Base-by-base conservation (phyloP, 768 basidiomycete species). In the Xerocomus potaroensis region DNA sequence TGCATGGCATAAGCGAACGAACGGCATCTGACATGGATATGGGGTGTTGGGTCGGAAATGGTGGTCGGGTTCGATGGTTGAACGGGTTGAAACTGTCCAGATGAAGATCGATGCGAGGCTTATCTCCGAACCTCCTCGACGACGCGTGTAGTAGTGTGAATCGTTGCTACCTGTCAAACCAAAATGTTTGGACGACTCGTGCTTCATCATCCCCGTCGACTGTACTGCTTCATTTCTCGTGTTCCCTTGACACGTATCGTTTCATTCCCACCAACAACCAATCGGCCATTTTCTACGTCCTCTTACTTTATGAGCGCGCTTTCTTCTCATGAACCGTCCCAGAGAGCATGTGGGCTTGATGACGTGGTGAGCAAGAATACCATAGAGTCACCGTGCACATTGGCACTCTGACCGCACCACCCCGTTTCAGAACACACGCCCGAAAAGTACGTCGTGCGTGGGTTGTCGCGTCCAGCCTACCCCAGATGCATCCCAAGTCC, bases 401-500 rank as follows among this genome's bases (percentile, higher is more conserved):
- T n/a, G n/a, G n/a, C 21, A 21, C 8, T 21, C 47, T 50, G 15
- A 60, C 36, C 22, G 3, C 3, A 9, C n/a, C 24, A 14, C 21
- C 12, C n/a, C 8, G 22, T 18, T 9, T 35, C 38, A 62, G 60
- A 51, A 61, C 3, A 36, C 35, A 15, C 53, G 56, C n/a, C 61
- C 61, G 26, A 53, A 58, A 41, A 35, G 60, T 61, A 24, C 16
- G 55, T 50, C 43, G 12, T 31, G 29, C 39, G 22, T 42, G 12
- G 14, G n/a, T n/a, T n/a, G n/a, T n/a, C n/a, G n/a, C n/a, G n/a
- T 42, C 12, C 26, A 40, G 42, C 35, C 14, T n/a, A 49, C 35
- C 23, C 12, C 47, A 62, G 62, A 43, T 18, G 48, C 60, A 18
- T 47, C 44, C 8, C 51, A 60, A 1, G 21, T 59, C 14, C 58